Evolutionary conservation across 257 asterid genomes (phyloP).

Genomic region (Solanum medicagineum): DNA sequence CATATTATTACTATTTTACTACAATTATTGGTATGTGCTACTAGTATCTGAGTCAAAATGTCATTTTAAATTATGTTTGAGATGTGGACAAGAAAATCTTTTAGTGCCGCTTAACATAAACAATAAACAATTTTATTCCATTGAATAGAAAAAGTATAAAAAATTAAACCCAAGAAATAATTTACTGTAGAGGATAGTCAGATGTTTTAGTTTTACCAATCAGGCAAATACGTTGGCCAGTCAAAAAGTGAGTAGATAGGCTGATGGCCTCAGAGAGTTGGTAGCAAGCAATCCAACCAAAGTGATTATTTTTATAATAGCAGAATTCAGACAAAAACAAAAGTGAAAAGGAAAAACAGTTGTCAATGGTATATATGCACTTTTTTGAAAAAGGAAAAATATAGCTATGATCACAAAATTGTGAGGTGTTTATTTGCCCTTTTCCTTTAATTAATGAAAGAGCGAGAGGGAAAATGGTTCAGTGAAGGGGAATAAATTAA

Average conservation of each 20-base stretch:
- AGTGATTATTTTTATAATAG: background rate
- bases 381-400: too few species aligned
- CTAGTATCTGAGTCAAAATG: background rate
- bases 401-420: too few species aligned
- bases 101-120: background rate
- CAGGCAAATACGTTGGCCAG: constrained; percentile 3
- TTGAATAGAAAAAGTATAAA: background rate
- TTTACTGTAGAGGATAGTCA: background rate
- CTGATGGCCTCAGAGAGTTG: constrained; percentile 25
- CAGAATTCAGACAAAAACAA: background rate
- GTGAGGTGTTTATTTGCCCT: background rate
- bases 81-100: background rate
- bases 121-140: background rate
- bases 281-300: constrained; percentile 21
- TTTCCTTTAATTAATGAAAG: background rate
- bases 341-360: background rate
- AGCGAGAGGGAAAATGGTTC: background rate
- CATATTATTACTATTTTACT: background rate
- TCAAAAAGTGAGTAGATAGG: constrained; percentile 30
- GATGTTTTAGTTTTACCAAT: background rate
- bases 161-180: background rate
- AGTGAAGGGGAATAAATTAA: constrained; percentile 7
- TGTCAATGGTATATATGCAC: background rate
- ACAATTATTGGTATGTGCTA: background rate
- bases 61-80: background rate